Conservation (phyloP, 129 eudicot genomes). For the Artemisia tridentata region DNA sequence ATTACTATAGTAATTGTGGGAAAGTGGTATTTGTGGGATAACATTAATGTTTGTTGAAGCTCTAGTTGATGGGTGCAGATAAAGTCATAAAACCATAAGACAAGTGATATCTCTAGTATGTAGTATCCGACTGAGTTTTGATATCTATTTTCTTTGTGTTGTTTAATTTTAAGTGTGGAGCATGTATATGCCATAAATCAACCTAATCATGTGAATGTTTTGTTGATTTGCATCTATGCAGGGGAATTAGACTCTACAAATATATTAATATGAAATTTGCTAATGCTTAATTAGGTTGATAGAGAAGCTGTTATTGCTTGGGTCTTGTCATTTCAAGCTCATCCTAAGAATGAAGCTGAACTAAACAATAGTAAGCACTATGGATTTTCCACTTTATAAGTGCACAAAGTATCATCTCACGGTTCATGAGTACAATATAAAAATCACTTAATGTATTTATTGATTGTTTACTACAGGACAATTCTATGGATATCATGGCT, state of each 20-base stretch:
- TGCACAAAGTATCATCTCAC: background rate
- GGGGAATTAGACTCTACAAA: slow-evolving; percentile 20
- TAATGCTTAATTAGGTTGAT: slow-evolving; percentile 50
- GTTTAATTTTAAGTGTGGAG: too few species aligned
- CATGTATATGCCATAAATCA: background rate
- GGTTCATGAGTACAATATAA: background rate
- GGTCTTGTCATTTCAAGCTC: slow-evolving; percentile 85
- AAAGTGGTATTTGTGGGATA: too few species aligned
- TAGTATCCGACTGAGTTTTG: too few species aligned
- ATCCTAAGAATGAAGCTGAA: slow-evolving; percentile 53
- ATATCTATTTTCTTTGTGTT: too few species aligned
- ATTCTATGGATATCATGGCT: slow-evolving; percentile 92
- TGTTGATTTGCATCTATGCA: background rate
- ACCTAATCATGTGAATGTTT: background rate
- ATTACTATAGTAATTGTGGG: too few species aligned
- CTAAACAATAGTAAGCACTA: slow-evolving; percentile 49
- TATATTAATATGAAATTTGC: slow-evolving; percentile 11
- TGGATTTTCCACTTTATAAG: slow-evolving; percentile 2
- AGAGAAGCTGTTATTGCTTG: slow-evolving; percentile 65
- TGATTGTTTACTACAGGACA: slow-evolving; percentile 56
- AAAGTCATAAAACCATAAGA: background rate
- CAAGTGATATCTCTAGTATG: background rate
- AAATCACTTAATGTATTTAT: slow-evolving; percentile 9
- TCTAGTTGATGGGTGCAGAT: too few species aligned
- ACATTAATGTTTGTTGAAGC: too few species aligned